Evolutionary conservation across 2,329 filamentous ascomycete species (phyloP), one percentile per base, ranked within the genome.

Genomic region (Penicillium olsonii): DNA sequence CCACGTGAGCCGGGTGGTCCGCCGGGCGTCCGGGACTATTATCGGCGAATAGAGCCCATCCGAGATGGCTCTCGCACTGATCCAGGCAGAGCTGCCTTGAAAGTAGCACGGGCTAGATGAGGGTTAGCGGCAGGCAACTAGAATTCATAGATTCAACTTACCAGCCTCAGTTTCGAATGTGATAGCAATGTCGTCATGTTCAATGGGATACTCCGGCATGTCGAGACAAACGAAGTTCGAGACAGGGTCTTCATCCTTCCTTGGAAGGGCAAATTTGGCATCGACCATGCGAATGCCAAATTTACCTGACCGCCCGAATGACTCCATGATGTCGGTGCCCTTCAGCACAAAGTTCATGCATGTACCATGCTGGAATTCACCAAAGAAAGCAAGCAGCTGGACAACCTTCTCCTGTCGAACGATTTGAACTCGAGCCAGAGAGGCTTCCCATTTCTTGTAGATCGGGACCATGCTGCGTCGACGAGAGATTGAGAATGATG

Each of bases 391-490:
- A 18, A 95, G 74, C 24, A 96, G 75, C 68, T 95, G 90, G 18
- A 88, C 72, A 12, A 87, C 81, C 62, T 84, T 88, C 54, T 91
- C 88, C 56, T 87, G 85, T 57, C 84, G 79, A 29, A 96, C 84
- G 31, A 96, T 78, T 67, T 96, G 91, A 7, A 96, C 77, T 29
- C 92, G 84, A 8, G 89, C 89, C 31, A 80, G 81, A n/a, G 80
- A 84, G 2, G 91, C 88, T 65, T 95, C 90, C 89, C 90, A 95
- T 69, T 94, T 94, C 74, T 96, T 95, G 75, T 95, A 88, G 57
- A 96, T 92, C 0, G 90, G 90, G 14, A 95, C 90, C 11, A 96
- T 89, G 87, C 92, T 94, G 57, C 89, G 83, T 41, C 89, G 84
- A 24, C 91, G 84, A 1, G 91, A 85, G 57, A 96, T 95, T 50